These are phyloP conservation scores for Paramarasmius palmivorus DNA, from an alignment of 1,284 basidiomycete genomes.

Conservation along the genomic window DNA sequence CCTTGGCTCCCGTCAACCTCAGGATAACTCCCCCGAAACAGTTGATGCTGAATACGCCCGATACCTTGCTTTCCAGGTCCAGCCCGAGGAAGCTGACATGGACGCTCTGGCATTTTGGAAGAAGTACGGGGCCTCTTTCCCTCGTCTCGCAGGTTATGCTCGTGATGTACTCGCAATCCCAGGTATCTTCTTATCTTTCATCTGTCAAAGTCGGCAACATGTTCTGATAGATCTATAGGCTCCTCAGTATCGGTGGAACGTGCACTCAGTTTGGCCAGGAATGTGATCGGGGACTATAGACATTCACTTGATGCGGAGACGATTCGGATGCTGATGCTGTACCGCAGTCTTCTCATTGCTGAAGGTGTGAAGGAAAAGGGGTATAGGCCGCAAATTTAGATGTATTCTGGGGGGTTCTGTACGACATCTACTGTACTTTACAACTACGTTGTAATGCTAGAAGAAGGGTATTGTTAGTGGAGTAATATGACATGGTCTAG, in stretches of 20 bases:
- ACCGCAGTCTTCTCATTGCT: neutral
- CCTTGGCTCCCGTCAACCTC: neutral
- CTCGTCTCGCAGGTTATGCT: neutral
- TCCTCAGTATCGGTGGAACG: constrained; percentile 1
- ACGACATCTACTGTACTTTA: too few relatives aligned
- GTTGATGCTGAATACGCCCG: neutral
- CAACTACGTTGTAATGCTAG: too few relatives aligned
- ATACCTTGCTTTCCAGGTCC: neutral
- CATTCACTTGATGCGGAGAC: neutral
- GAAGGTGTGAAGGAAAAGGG: neutral
- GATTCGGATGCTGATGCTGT: neutral
- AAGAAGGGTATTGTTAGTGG: too few relatives aligned
- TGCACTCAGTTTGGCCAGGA: neutral
- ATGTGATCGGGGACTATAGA: neutral
- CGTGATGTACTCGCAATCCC: neutral
- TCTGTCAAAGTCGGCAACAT: too few relatives aligned
- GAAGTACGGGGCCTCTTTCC: neutral
- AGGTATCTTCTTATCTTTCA: neutral
- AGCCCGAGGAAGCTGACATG: neutral
- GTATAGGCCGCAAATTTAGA: too few relatives aligned
- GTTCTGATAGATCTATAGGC: too few relatives aligned
- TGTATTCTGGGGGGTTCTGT: too few relatives aligned
- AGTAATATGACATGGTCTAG: too few relatives aligned
- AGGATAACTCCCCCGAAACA: neutral
- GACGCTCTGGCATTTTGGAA: neutral